A percentile compares a stretch with the other conserved stretches of the same genome.
These are phyloP conservation scores for Eremothecium coryli DNA, from an alignment of 1,139 yeast genomes.

Conservation along the genomic window DNA sequence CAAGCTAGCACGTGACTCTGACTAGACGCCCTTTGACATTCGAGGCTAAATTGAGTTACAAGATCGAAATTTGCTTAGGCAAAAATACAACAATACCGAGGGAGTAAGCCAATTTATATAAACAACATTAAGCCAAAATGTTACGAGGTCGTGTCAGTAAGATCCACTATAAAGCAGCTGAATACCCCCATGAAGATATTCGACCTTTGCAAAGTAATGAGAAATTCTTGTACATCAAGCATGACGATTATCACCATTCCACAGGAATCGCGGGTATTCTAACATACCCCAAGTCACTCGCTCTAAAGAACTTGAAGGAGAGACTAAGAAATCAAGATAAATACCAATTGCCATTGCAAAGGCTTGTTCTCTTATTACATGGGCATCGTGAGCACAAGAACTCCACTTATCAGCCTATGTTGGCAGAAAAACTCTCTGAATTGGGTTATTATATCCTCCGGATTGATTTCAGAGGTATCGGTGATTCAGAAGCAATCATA, in stretches of 20 bases:
- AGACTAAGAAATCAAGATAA: conserved; percentile 15
- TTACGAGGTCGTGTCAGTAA: too few species aligned
- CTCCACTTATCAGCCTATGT: conserved; percentile 58
- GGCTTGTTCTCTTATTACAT: conserved; percentile 45
- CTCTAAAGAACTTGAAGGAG: conserved; percentile 19
- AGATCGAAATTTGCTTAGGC: too few species aligned
- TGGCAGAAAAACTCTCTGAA: conserved; percentile 54
- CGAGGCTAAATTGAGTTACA: too few species aligned
- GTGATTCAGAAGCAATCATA: conserved; percentile 54
- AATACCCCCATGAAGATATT: conserved; percentile 5
- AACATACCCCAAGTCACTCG: conserved; percentile 27
- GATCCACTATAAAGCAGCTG: too few species aligned
- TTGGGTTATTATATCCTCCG: conserved; percentile 59
- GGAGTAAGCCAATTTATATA: too few species aligned
- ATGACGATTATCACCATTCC: conserved; percentile 16
- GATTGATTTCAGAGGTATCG: conserved; percentile 82
- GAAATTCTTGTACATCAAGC: conserved; percentile 17
- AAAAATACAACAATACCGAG: too few species aligned
- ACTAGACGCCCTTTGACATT: too few species aligned
- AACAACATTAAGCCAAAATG: too few species aligned
- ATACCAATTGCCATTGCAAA: conserved; percentile 31
- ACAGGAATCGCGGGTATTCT: conserved; percentile 31
- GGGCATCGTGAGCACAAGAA: conserved; percentile 83
- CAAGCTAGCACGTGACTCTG: too few species aligned
- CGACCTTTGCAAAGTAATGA: conserved; percentile 10